Evolutionary conservation across 768 basidiomycete genomes (phyloP), one percentile per base, ranked within the genome.

Genomic region (Pisolithus albus): DNA sequence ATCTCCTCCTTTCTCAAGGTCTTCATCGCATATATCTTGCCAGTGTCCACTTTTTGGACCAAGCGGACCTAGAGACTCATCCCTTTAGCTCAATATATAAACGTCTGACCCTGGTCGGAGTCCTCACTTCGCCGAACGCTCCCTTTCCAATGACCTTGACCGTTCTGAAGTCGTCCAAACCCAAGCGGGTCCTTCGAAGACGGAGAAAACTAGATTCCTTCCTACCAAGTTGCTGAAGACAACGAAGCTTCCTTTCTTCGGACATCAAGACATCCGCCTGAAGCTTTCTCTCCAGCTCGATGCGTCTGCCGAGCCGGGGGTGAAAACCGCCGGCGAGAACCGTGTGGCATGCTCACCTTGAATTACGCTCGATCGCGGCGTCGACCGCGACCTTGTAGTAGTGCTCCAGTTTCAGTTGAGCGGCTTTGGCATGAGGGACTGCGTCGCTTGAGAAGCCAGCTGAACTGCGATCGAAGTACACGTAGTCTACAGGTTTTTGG

Each of bases 91-190:
- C 41, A 45, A 26, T 8, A 42, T 16, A 34, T n/a, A 28, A 37
- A 48, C 10, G 15, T 43, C 41, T 7, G 10, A 32, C 46, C 46
- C 44, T 7, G 13, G 28, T 44, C 18, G 47, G 23, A 41, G 28
- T 26, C 67, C 80, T 37, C 61, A 91, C 92, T 75, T 99, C 95
- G 66, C 96, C 94, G 62, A 99, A 99, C 16, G 96, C 96, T 56
- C 96, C 96, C 71, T 96, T 97, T 19, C 96, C 96, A 59, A 99
- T 99, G 43, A 99, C 93, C 67, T 98, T 98, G 61, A 99, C 92
- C 4, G 95, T 98, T 57, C 86, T 76, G 72, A 99, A 99, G 69
- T 98, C 88, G 55, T 87, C 83, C 52, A 97, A 72, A 3, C 93
- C 92, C 10, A 99, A 77, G 61, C 88, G 89, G 26, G 96, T 97